Percentiles rank a stretch among this genome's conserved stretches.
Evolutionary conservation across 164 flowering plant genomes (phyloP).

Genomic region (Santalum album): DNA sequence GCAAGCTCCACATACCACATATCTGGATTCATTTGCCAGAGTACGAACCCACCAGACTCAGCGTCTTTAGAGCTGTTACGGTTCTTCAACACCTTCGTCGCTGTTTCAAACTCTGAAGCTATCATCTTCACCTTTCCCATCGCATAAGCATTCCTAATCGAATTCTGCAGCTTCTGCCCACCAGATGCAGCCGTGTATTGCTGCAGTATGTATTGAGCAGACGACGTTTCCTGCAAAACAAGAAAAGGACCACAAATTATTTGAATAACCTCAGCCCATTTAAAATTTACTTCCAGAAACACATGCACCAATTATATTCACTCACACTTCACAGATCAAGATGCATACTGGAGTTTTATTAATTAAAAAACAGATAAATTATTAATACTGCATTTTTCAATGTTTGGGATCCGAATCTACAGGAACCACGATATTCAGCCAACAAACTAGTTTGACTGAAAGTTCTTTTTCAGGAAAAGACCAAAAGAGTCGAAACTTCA

Average conservation of each 20-base stretch:
- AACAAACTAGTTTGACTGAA: no score
- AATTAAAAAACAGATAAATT: no score
- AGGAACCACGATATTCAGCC: no score
- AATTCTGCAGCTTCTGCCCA: slow-evolving; percentile 48
- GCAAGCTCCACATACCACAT: slow-evolving; percentile 75
- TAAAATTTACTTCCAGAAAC: no score
- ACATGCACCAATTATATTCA: no score
- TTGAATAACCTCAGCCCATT: no score
- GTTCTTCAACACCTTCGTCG: slow-evolving; percentile 37
- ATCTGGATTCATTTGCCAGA: slow-evolving; percentile 71
- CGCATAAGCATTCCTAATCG: slow-evolving; percentile 49
- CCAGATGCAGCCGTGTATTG: slow-evolving; percentile 67
- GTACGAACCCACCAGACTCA: slow-evolving; percentile 60
- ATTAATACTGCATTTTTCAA: no score
- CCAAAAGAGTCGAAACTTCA: no score
- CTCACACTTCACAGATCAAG: no score
- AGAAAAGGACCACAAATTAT: not conserved
- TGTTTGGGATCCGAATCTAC: no score
- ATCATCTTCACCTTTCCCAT: slow-evolving; percentile 61
- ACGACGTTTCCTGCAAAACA: slow-evolving; percentile 49
- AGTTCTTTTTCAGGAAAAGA: no score
- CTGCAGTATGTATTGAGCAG: slow-evolving; percentile 66
- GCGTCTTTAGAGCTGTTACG: slow-evolving; percentile 27
- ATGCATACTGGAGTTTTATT: no score
- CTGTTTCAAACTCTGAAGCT: slow-evolving; percentile 50